These are phyloP conservation scores for Marchantia polymorpha DNA, from an alignment of 225 moss, liverwort and hornwort genomes.

Conservation along the genomic window DNA sequence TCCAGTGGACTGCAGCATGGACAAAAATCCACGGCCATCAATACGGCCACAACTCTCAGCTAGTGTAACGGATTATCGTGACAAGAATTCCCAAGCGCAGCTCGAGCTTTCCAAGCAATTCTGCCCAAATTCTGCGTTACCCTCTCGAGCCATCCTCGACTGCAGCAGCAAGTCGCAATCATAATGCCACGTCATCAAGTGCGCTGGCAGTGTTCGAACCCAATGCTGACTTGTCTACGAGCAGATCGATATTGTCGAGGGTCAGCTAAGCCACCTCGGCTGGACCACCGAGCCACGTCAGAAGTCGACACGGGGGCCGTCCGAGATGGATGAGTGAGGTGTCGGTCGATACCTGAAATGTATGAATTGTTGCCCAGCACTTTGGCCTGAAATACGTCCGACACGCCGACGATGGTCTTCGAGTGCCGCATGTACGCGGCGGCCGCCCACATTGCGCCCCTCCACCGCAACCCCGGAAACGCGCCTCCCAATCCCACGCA, in stretches of 20 bases:
- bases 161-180: no score
- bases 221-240: no score
- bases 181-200: no score
- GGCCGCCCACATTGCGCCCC: constrained; percentile 58
- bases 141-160: no score
- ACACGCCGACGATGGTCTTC: constrained; percentile 29
- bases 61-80: no score
- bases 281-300: no score
- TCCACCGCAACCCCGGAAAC: constrained; percentile 85
- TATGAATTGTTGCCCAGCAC: constrained; percentile 50
- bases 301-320: not conserved
- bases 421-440: constrained; percentile 66
- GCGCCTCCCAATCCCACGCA: constrained; percentile 71
- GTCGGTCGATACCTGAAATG: constrained; percentile 48
- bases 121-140: no score
- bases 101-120: no score
- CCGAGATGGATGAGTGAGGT: not conserved
- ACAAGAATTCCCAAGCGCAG: no score
- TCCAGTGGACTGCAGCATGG: constrained; percentile 71
- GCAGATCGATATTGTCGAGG: no score
- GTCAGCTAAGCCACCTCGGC: no score
- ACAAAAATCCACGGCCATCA: not conserved
- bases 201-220: no score
- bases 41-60: not conserved
- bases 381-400: constrained; percentile 45